These are phyloP conservation scores for Candida tibetensis DNA, from an alignment of 805 yeast genomes.

Conservation along the genomic window DNA sequence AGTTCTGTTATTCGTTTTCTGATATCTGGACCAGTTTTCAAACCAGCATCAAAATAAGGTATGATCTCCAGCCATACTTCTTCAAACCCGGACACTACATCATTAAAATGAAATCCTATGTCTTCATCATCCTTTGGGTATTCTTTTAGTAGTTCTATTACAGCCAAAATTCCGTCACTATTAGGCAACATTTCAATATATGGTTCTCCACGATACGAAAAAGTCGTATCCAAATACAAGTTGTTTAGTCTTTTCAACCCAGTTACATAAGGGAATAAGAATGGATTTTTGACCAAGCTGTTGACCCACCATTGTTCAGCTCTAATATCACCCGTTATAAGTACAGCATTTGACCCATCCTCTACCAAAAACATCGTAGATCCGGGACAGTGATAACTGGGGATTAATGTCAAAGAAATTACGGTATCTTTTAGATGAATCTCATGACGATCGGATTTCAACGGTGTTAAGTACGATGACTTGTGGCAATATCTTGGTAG, in stretches of 20 bases:
- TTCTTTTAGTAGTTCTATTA: conserved; percentile 29
- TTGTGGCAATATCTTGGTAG: conserved; percentile 17
- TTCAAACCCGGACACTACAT: conserved; percentile 50
- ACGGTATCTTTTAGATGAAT: conserved; percentile 9
- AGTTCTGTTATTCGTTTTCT: conserved; percentile 1
- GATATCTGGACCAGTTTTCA: conserved; percentile 7
- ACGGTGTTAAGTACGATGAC: conserved; percentile 15
- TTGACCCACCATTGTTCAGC: conserved; percentile 55
- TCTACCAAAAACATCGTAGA: conserved; percentile 53
- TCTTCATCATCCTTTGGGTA: conserved; percentile 44
- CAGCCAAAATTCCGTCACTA: conserved; percentile 36
- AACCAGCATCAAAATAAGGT: conserved; percentile 18
- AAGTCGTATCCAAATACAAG: conserved; percentile 56
- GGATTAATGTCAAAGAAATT: conserved; percentile 41
- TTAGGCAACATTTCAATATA: conserved; percentile 44
- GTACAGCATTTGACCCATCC: conserved; percentile 28
- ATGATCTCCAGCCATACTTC: conserved; percentile 46
- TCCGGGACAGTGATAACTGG: conserved; percentile 61
- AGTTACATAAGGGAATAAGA: conserved; percentile 40
- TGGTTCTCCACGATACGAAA: conserved; percentile 48
- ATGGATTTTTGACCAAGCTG: conserved; percentile 34
- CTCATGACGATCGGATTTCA: conserved; percentile 16
- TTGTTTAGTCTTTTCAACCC: conserved; percentile 36
- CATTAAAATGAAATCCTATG: conserved; percentile 40
- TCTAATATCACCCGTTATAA: conserved; percentile 57